Percentiles rank a stretch among this genome's conserved stretches.
Conservation (phyloP, 192 early-diverging fungal species). For the Geranomyces variabilis region DNA sequence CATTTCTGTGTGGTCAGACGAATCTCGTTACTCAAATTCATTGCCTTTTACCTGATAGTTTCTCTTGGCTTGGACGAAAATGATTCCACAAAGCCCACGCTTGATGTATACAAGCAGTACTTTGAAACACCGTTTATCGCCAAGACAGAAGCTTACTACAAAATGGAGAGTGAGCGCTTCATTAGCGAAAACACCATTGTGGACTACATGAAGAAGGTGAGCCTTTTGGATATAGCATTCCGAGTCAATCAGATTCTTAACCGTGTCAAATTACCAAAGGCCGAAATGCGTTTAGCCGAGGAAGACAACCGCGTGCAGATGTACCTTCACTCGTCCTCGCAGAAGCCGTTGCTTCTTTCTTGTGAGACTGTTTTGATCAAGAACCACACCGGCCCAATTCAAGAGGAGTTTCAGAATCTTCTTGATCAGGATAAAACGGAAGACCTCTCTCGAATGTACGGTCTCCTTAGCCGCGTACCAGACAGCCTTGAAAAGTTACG, state of each 20-base stretch:
- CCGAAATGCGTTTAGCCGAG: conserved; percentile 71
- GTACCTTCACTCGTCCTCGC: conserved; percentile 83
- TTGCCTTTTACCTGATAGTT: conserved; percentile 49
- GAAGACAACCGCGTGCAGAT: conserved; percentile 88
- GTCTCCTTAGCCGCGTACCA: conserved; percentile 76
- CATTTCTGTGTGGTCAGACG: not conserved
- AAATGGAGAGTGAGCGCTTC: conserved; percentile 86
- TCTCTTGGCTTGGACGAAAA: conserved; percentile 81
- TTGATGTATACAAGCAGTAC: conserved; percentile 85
- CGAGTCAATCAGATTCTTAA: conserved; percentile 7
- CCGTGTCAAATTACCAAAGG: conserved; percentile 44
- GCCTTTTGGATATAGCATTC: not conserved
- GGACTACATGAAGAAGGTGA: conserved; percentile 94
- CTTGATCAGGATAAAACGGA: conserved; percentile 86
- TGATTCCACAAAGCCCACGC: conserved; percentile 74
- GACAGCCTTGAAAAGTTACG: conserved; percentile 83
- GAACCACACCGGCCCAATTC: conserved; percentile 78
- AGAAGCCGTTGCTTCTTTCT: conserved; percentile 75
- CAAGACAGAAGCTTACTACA: conserved; percentile 85
- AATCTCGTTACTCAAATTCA: not conserved
- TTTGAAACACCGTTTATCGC: conserved; percentile 85
- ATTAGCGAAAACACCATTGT: conserved; percentile 86
- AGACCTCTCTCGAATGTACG: conserved; percentile 87
- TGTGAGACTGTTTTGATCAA: conserved; percentile 88
- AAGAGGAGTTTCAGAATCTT: conserved; percentile 88